Base-by-base conservation (phyloP, 2,329 filamentous ascomycete species). In the Talaromyces sp. region DNA sequence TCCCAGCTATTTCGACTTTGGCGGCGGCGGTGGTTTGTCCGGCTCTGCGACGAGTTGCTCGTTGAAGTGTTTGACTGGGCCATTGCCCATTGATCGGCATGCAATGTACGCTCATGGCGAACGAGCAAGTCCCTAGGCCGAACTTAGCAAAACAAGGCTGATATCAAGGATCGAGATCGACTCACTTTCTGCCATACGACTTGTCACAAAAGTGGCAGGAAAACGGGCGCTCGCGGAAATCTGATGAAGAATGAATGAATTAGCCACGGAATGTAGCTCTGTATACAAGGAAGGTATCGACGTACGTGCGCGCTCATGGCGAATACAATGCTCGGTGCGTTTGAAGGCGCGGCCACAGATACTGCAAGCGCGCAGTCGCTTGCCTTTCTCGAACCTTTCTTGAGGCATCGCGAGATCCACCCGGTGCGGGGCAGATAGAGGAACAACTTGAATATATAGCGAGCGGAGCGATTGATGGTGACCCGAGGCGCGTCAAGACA, bases 181-280 rank as follows among this genome's bases (percentile, higher is more conserved):
- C 67, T 43, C 65, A 72, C 70, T 72, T 74, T 59, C 72, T 66
- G 54, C 70, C 71, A 62, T 73, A 74, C 54, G 63, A 67, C 21
- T 70, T 64, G 19, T 69, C 67, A 64, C 72, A 74, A 55, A 71
- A 73, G 38, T 65, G 63, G 61, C 72, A 74, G 26, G 65, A 56
- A 58, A 73, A 74, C 9, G 72, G 72, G 27, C 68, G 67, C 60
- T 73, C 71, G 29, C 70, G 70, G 5, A 69, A 71, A 56, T 73
- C 67, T 69, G 29, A 58, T 31, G 29, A 26, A 32, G n/a, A 13
- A 8, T 55, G n/a, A 13, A 8, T 55, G 29, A 46, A 52, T 54
- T 53, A 43, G 51, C 43, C 14, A 41, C 19, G n/a, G 50, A 43
- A 55, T 9, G 29, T 10, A 54, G 53, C 5, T 5, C 17, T 19